These are phyloP conservation scores for Fusarium chaquense DNA, from an alignment of 2,329 filamentous ascomycete genomes.

Conservation along the genomic window DNA sequence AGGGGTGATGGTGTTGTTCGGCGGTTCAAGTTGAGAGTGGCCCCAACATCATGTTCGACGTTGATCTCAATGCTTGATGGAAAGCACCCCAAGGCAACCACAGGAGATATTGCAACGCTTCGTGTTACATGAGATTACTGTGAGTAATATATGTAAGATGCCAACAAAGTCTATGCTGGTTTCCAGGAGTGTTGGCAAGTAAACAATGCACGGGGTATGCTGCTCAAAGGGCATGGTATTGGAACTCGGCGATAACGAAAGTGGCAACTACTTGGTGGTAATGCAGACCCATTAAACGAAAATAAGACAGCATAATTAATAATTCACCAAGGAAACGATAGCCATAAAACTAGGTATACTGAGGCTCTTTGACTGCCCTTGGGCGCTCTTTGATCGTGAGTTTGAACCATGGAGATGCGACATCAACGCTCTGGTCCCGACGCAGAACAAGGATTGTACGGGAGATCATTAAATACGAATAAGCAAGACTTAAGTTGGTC, in stretches of 20 bases:
- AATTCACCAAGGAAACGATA: no score
- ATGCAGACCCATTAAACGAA: fast-evolving
- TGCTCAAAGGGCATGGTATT: background rate
- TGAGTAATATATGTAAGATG: background rate
- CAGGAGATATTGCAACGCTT: background rate
- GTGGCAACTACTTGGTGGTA: background rate
- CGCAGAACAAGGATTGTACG: fast-evolving
- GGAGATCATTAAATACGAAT: background rate
- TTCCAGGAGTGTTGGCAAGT: background rate
- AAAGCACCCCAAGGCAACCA: no score
- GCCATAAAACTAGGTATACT: background rate
- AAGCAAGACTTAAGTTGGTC: fast-evolving
- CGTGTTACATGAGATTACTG: no score
- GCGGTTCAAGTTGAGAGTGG: background rate
- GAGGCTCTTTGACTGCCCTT: background rate
- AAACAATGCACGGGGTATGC: background rate
- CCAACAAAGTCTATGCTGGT: background rate
- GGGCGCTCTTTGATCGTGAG: background rate
- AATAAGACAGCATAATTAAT: fast-evolving
- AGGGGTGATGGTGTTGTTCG: background rate
- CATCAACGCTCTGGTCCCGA: background rate
- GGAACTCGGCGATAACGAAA: background rate
- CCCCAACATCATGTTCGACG: no score
- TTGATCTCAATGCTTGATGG: background rate
- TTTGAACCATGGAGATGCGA: background rate